These are phyloP conservation scores for Monosporascus sp. DNA, from an alignment of 2,329 filamentous ascomycete genomes.

Conservation along the genomic window DNA sequence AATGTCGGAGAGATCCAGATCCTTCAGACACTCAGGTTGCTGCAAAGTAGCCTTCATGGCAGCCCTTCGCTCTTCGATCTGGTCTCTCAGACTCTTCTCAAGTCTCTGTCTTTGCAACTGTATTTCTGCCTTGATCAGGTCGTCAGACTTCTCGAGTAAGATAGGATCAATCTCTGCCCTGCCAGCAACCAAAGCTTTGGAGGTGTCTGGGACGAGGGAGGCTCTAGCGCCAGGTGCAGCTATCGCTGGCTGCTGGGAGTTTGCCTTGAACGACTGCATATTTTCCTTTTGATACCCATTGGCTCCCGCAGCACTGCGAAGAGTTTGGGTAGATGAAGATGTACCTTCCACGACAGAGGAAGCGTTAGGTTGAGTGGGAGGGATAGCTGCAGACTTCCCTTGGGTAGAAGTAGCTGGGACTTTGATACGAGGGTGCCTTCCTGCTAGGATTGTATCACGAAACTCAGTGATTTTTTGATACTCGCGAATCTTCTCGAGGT, in stretches of 20 bases:
- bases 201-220: constrained; percentile 30
- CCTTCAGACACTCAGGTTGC: constrained; percentile 48
- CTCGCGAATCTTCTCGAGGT: constrained; percentile 56
- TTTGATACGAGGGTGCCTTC: constrained; percentile 63
- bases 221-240: constrained; percentile 14
- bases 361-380: constrained; percentile 16
- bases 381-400: constrained; percentile 17
- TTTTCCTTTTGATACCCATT: constrained; percentile 25
- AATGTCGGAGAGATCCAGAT: constrained; percentile 68
- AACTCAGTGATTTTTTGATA: constrained; percentile 78
- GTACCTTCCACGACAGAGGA: constrained; percentile 18
- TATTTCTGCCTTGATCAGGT: constrained; percentile 75
- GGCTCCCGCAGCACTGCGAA: constrained; percentile 13
- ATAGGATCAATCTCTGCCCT: constrained; percentile 74
- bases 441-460: constrained; percentile 74
- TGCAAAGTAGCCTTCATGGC: constrained; percentile 37
- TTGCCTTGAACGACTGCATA: constrained; percentile 30
- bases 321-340: constrained; percentile 7
- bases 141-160: constrained; percentile 79
- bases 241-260: constrained; percentile 30
- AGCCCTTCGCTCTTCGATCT: constrained; percentile 59
- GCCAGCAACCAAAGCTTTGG: constrained; percentile 39
- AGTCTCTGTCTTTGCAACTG: constrained; percentile 75
- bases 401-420: constrained; percentile 32
- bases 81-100: constrained; percentile 71